A percentile compares a stretch with the other conserved stretches of the same genome.
Conservation (phyloP, 495 filamentous ascomycete genomes). For the Mycothermus thermophilus region DNA sequence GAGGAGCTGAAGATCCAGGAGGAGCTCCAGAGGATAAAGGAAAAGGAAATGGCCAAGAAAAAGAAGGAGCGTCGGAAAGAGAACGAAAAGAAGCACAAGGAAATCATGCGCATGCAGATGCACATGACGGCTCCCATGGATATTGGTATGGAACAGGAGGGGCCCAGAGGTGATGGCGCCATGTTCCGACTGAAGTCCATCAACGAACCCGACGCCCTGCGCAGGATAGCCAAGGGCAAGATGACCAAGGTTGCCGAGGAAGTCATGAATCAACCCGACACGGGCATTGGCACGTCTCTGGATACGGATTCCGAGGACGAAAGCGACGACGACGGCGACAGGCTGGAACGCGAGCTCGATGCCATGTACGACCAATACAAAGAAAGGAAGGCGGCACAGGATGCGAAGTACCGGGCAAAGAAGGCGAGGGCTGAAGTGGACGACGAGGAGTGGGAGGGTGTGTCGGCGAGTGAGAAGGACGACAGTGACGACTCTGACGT, state of each 20-base stretch:
- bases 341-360: conserved; percentile 72
- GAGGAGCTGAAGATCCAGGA: conserved; percentile 84
- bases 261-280: conserved; percentile 46
- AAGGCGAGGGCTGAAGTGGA: conserved; percentile 69
- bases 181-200: conserved; percentile 75
- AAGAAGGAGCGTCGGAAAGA: conserved; percentile 70
- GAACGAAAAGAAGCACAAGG: conserved; percentile 81
- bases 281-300: conserved; percentile 38
- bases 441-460: conserved; percentile 83
- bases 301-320: conserved; percentile 47
- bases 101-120: conserved; percentile 87
- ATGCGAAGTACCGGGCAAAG: conserved; percentile 81
- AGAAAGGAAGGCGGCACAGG: conserved; percentile 58
- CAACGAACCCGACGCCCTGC: conserved; percentile 56
- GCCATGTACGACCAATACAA: conserved; percentile 73
- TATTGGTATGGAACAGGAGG: conserved; percentile 85
- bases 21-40: conserved; percentile 64
- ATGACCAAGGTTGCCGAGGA: conserved; percentile 48
- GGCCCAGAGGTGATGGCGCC: conserved; percentile 56
- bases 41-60: conserved; percentile 56
- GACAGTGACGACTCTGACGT: conserved; percentile 37
- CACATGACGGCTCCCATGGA: conserved; percentile 94
- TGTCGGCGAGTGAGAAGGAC: conserved; percentile 53
- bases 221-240: conserved; percentile 60
- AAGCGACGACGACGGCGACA: conserved; percentile 67